Evolutionary conservation across 1,139 yeast genomes (phyloP), one percentile per base, ranked within the genome.

Genomic region (Geotrichum citri-aurantii): DNA sequence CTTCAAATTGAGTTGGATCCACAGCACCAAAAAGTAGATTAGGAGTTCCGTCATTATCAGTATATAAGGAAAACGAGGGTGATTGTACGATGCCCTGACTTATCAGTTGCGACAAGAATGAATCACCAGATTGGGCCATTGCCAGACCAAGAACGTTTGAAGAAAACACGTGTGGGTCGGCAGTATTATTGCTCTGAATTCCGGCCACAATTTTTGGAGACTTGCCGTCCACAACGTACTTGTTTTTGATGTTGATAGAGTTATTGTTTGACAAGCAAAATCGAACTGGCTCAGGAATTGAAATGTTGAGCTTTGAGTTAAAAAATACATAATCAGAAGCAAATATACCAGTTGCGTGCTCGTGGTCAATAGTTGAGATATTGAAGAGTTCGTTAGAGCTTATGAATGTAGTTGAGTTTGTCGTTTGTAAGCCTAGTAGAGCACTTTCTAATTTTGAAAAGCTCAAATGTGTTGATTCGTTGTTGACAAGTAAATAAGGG

Each of bases 141-240:
- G 66, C 68, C 21, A 67, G 59, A 1, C 70, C 70, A 11, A 66
- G 37, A 12, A 61, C 55, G n/a, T 69, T 68, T 1, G 64, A 58
- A 2, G 62, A 61, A 29, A 58, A 52, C 8, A 44, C 37, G 1
- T 58, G 57, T 12, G 63, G n/a, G 12, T 24, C 8, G 24, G 44
- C 47, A 5, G 8, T 14, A 21, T 48, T 42, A 27, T 19, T 29
- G 19, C 14, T 12, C 8, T 48, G 44, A 14, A 27, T 19, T 6
- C 48, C 54, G 7, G 47, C 51, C 4, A 59, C 59, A 24, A 50
- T 10, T 24, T 53, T 21, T 5, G 59, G 54, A n/a, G 29, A 23
- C 10, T 31, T 6, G 8, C 59, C 58, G 14, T 52, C 44, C 1
- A 54, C 50, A 8, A 49, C 57, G 27, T 54, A 50, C 11, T 47